Percentiles rank a stretch among this genome's conserved stretches.
Evolutionary conservation across 2,329 filamentous ascomycete genomes (phyloP).

Genomic region (Neospermospora avenae): DNA sequence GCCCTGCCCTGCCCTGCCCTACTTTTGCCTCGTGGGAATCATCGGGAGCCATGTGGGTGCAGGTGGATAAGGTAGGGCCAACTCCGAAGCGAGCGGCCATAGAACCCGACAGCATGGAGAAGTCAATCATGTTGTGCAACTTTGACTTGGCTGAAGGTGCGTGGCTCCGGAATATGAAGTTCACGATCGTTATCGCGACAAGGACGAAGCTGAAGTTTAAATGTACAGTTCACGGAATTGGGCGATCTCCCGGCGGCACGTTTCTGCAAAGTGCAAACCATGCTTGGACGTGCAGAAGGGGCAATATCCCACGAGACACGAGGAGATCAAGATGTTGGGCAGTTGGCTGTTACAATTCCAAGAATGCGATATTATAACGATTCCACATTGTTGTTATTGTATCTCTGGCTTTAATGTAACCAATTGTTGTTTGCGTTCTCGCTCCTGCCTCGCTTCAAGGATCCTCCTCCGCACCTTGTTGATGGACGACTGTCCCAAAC

Average conservation of each 20-base stretch:
- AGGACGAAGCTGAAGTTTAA: neutral
- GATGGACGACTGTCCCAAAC: too few relatives aligned
- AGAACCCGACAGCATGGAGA: neutral
- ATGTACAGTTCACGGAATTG: neutral
- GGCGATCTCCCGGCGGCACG: conserved; percentile 1
- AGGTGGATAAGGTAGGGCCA: neutral
- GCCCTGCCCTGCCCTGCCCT: neutral
- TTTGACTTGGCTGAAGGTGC: neutral
- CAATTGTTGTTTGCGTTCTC: too few relatives aligned
- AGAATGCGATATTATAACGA: neutral
- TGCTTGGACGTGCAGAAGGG: neutral
- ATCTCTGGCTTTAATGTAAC: too few relatives aligned
- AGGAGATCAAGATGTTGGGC: too few relatives aligned
- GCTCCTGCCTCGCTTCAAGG: too few relatives aligned
- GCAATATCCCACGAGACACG: neutral
- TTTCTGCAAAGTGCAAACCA: neutral
- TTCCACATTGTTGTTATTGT: too few relatives aligned
- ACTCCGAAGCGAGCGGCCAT: neutral
- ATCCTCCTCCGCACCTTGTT: too few relatives aligned
- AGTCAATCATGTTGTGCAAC: neutral
- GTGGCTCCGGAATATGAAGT: too few relatives aligned
- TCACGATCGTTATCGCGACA: neutral
- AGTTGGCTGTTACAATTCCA: neutral
- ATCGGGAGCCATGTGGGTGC: neutral
- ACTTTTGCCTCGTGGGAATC: neutral